A percentile compares a stretch with the other conserved stretches of the same genome.
Evolutionary conservation across 148 eudicot species (phyloP).

Genomic region (Arbutus unedo): DNA sequence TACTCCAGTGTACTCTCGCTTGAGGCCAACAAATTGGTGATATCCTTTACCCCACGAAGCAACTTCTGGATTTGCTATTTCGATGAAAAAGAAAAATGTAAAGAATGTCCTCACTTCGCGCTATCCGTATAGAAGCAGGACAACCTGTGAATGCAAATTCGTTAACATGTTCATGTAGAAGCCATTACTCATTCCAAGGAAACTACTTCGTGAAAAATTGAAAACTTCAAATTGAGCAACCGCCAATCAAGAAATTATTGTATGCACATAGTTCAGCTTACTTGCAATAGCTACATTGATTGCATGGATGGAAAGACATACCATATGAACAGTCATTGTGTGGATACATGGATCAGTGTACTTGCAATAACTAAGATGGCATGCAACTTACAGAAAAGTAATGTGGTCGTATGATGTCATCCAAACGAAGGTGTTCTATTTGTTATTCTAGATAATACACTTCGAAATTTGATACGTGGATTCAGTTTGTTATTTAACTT

Average conservation of each 20-base stretch:
- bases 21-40: not conserved
- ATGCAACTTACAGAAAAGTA: not conserved
- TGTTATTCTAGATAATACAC: not conserved
- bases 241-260: not conserved
- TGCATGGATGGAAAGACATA: not conserved
- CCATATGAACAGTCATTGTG: not conserved
- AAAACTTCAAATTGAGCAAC: not conserved
- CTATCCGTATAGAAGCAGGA: not conserved
- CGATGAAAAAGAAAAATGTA: not conserved
- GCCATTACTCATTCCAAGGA: not conserved
- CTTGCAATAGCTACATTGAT: not conserved
- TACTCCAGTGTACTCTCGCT: not conserved
- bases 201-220: not conserved
- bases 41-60: not conserved
- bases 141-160: not conserved
- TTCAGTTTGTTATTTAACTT: not conserved
- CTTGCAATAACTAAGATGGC: not conserved
- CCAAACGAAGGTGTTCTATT: not conserved
- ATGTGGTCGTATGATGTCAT: not conserved
- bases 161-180: not conserved
- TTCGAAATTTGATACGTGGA: not conserved
- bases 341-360: not conserved
- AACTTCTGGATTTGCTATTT: not conserved
- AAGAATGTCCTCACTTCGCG: not conserved
- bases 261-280: not conserved